Evolutionary conservation across 2,329 filamentous ascomycete species (phyloP).

Genomic region (Albophoma yamanashiensis): DNA sequence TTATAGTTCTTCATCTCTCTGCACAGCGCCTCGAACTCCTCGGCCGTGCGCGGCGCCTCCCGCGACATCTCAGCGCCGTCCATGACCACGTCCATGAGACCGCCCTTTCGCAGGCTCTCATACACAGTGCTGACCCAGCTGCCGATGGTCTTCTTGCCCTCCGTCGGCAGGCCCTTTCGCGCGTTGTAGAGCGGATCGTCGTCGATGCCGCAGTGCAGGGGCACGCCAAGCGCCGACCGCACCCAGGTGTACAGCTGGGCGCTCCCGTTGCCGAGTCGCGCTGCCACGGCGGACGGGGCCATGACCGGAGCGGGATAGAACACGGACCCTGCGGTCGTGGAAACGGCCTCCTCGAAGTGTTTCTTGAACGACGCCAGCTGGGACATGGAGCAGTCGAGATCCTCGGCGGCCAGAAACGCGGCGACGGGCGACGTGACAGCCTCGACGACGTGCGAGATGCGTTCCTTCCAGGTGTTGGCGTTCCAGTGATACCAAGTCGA

Average conservation of each 20-base stretch:
- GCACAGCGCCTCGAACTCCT: constrained; percentile 13
- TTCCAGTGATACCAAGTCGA: constrained; percentile 15
- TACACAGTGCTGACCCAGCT: constrained; percentile 2
- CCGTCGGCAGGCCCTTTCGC: constrained; percentile 9
- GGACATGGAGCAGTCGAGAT: constrained; percentile 11
- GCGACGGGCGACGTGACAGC: constrained; percentile 16
- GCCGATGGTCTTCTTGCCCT: constrained; percentile 16
- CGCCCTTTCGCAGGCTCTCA: constrained; percentile 10
- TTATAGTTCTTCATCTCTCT: constrained; percentile 3
- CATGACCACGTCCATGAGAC: constrained; percentile 18
- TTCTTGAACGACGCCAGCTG: constrained; percentile 12
- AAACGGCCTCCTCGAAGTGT: constrained; percentile 10
- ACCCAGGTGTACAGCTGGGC: constrained; percentile 18
- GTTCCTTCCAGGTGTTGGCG: constrained; percentile 17
- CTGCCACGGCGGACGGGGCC: constrained; percentile 12
- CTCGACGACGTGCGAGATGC: constrained; percentile 13
- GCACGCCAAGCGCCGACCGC: constrained; percentile 15
- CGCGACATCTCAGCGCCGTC: constrained; percentile 10
- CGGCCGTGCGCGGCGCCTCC: constrained; percentile 8
- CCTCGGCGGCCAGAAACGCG: constrained; percentile 12
- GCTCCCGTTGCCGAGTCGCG: constrained; percentile 17
- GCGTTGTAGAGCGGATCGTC: constrained; percentile 17
- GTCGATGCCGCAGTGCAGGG: constrained; percentile 19
- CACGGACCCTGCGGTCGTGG: constrained; percentile 8
- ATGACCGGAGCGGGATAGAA: constrained; percentile 16